A percentile compares a stretch with the other conserved stretches of the same genome.
phyloP scores from a whole-genome alignment of 2,329 filamentous ascomycete genomes.

The Pseudogymnoascus sp. region DNA sequence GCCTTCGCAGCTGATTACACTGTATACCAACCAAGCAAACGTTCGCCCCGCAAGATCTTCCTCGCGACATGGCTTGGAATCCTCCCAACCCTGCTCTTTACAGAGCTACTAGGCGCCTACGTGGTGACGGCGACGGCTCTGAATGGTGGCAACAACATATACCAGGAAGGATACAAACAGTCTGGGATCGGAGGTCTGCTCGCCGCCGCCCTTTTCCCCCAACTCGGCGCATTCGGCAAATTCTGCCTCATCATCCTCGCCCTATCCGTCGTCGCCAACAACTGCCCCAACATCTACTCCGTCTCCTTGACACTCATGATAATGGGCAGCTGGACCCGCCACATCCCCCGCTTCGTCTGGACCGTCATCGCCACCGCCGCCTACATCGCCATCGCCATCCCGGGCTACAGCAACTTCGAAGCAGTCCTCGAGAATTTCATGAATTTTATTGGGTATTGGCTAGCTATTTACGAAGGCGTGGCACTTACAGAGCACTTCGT shows the following conservation, averaged over 20 bases:
- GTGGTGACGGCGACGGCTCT: conserved; percentile 54
- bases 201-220: conserved; percentile 52
- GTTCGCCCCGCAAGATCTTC: conserved; percentile 55
- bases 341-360: conserved; percentile 60
- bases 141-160: conserved; percentile 45
- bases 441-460: conserved; percentile 61
- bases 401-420: conserved; percentile 58
- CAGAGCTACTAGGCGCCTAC: conserved; percentile 63
- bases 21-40: conserved; percentile 61
- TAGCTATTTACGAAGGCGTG: conserved; percentile 64
- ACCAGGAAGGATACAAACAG: conserved; percentile 43
- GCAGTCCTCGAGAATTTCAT: conserved; percentile 61
- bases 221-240: conserved; percentile 58
- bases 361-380: conserved; percentile 50
- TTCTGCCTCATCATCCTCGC: conserved; percentile 62
- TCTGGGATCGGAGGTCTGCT: conserved; percentile 60
- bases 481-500: conserved; percentile 58
- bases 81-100: conserved; percentile 63
- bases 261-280: conserved; percentile 60
- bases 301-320: conserved; percentile 59
- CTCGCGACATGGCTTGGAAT: conserved; percentile 60
- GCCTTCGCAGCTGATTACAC: conserved; percentile 71
- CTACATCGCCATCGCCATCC: conserved; percentile 62
- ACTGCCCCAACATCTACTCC: conserved; percentile 66
- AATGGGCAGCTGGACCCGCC: conserved; percentile 47